Evolutionary conservation across 768 basidiomycete genomes (phyloP).

Genomic region (Asterophora lycoperdoides): DNA sequence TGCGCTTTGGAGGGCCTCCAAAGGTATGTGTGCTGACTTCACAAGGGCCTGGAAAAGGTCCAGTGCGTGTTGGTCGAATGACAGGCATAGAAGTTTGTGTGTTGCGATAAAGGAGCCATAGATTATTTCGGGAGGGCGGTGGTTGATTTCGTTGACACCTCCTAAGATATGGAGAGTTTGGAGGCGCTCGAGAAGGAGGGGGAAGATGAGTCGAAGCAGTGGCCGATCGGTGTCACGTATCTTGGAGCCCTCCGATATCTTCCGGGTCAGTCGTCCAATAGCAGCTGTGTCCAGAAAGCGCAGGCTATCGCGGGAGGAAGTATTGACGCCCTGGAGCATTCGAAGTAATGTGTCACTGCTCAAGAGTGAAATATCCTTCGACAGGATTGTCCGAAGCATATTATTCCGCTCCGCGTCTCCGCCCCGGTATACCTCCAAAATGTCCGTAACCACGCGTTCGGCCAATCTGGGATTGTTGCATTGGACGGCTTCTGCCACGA

Average conservation of each 20-base stretch:
- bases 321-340: conserved; percentile 16
- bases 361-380: conserved; percentile 9
- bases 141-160: conserved; percentile 28
- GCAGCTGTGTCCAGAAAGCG: conserved; percentile 1
- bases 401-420: neutral
- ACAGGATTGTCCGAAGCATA: conserved; percentile 13
- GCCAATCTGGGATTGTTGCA: conserved; percentile 2
- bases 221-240: conserved; percentile 17
- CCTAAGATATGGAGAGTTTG: conserved; percentile 20
- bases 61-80: conserved; percentile 34
- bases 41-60: conserved; percentile 48
- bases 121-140: conserved; percentile 34
- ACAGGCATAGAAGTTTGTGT: conserved; percentile 35
- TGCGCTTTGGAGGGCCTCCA: conserved; percentile 38
- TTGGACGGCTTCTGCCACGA: conserved; percentile 6
- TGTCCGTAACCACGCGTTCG: conserved; percentile 21
- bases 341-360: conserved; percentile 10
- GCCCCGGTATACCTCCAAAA: conserved; percentile 17
- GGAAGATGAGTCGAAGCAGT: conserved; percentile 24
- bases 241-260: conserved; percentile 15
- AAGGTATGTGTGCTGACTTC: conserved; percentile 39
- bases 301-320: conserved; percentile 6
- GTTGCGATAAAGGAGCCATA: conserved; percentile 39
- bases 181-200: conserved; percentile 25
- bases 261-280: conserved; percentile 13